These are phyloP conservation scores for barrel medic (Medicago truncatula) DNA, from an alignment of 306 rosid genomes.

Conservation along the genomic window MtrunA17r5.0-ANR NC_053048.1:22116501-22117000, in stretches of 20 bases:
- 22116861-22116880: neutral
- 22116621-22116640: neutral
- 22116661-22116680: neutral
- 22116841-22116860: neutral
- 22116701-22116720: neutral
- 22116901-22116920: neutral
- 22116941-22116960: neutral
- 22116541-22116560: neutral
- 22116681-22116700: conserved; percentile 3
- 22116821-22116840: neutral
- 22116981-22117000: neutral
- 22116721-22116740: neutral
- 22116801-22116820: neutral
- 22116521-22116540: neutral
- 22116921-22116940: neutral
- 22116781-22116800: neutral
- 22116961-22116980: neutral
- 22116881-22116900: neutral
- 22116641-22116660: neutral
- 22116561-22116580: neutral
- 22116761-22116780: neutral
- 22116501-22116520: neutral
- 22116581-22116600: neutral
- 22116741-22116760: neutral
- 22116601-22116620: neutral